Evolutionary conservation across 345 rosid genomes (phyloP), one percentile per base, ranked within the genome.

Genomic region (Salix viminalis): DNA sequence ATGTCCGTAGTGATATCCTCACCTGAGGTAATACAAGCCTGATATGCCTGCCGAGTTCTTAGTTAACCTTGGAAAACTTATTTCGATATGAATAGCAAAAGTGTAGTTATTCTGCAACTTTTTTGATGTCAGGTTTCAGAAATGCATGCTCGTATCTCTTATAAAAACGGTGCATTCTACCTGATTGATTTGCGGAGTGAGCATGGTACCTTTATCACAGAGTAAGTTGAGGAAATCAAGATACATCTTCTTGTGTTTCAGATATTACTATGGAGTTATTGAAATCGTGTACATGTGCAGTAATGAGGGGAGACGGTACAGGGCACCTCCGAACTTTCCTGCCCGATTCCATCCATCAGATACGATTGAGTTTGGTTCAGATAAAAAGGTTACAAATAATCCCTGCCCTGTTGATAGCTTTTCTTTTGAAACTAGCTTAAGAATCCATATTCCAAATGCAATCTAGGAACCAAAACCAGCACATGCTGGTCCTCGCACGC

Each of bases 151-250:
- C 90, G 82, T 24, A 86, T 93, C 67, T 85, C 61, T 85, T 91
- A 89, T 77, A 92, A 91, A 82, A 90, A 90, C 11, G 97, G 94
- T 61, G 87, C 88, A 61, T 96, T 91, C 79, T 90, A 83, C 79
- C 34, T 96, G 61, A 83, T 80, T 60, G 99, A 93, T 89, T 83
- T 93, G 73, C 68, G 52, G 71, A 96, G 98, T 48, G 79, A 92
- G 74, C 85, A 90, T 66, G 98, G 99, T 2, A 91, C 97, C 66
- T 93, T 80, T 79, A 80, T 93, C 66, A 83, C 86, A 9, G 87
- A 88, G 99, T 96, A 88, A 91, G 98, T 80, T 56, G 7, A 30
- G 13, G 23, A 39, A 5, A 39, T 54, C 23, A 44, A 6, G 7
- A 15, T 50, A 54, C 62, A 79, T 70, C 34, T 69, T 74, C 56